Percentiles rank a stretch among this genome's conserved stretches.
Conservation (phyloP, 139 green algal genomes). For the Pleodorina starrii region DNA sequence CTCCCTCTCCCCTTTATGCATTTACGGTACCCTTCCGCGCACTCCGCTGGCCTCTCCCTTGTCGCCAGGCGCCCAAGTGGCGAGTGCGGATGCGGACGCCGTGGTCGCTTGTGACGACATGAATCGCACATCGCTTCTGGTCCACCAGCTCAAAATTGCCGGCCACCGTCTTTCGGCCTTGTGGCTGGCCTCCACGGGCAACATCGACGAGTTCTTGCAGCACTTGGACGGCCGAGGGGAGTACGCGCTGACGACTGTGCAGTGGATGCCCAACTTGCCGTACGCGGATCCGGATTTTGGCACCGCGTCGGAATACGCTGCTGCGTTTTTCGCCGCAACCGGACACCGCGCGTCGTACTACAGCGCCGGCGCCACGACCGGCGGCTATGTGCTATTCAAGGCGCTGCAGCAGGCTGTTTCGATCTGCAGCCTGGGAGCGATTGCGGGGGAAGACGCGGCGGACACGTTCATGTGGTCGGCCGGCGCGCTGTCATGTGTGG, state of each 20-base stretch:
- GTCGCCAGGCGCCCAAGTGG: not conserved
- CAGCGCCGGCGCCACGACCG: constrained; percentile 1
- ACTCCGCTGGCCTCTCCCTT: too few species aligned
- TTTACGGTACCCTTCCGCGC: too few species aligned
- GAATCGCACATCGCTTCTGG: not conserved
- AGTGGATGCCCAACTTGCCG: constrained; percentile 35
- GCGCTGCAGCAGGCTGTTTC: not conserved
- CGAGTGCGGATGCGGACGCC: not conserved
- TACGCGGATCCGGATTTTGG: constrained; percentile 27
- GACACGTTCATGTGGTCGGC: constrained; percentile 21
- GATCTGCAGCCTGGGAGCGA: not conserved
- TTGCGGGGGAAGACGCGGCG: not conserved
- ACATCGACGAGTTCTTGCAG: not conserved
- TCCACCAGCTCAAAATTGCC: not conserved
- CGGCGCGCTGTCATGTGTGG: not conserved
- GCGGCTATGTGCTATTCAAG: constrained; percentile 20
- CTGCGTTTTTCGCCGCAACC: not conserved
- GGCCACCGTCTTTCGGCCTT: constrained; percentile 1
- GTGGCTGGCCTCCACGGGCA: constrained; percentile 29
- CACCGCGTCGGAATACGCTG: not conserved
- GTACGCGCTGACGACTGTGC: constrained; percentile 33
- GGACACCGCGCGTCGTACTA: not conserved
- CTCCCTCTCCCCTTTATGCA: too few species aligned
- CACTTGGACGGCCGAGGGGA: not conserved
- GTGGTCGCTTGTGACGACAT: constrained; percentile 23